These are phyloP conservation scores for Candida sakaeoensis DNA, from an alignment of 805 yeast species.

Conservation along the genomic window DNA sequence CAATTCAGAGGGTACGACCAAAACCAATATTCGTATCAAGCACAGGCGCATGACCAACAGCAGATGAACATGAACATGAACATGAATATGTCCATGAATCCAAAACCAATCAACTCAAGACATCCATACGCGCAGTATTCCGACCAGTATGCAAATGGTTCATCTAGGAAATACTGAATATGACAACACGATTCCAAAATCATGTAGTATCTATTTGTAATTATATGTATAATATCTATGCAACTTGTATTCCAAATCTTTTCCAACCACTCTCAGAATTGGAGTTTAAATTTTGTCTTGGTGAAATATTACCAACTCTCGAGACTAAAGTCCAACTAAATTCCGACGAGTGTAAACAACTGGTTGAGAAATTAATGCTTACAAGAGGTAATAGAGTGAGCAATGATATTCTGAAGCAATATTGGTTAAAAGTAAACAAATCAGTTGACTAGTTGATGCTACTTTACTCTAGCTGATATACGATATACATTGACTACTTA, in stretches of 20 bases:
- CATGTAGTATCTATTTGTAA: conserved; percentile 6
- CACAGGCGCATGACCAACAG: conserved; percentile 7
- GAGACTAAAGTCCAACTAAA: conserved; percentile 13
- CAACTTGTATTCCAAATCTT: no score
- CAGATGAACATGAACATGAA: no score
- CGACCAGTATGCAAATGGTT: conserved; percentile 6
- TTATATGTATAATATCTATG: no score
- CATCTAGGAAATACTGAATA: conserved; percentile 4
- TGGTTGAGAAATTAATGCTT: conserved; percentile 52
- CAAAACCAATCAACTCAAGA: conserved; percentile 4
- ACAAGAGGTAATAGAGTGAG: conserved; percentile 67
- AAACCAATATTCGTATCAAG: conserved; percentile 11
- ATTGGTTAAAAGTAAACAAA: conserved; percentile 65
- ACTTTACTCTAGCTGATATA: no score
- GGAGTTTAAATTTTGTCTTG: conserved; percentile 46
- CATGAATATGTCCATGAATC: no score
- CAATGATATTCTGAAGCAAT: conserved; percentile 52
- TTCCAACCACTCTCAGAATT: no score
- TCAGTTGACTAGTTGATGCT: conserved; percentile 48
- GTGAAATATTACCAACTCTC: conserved; percentile 9
- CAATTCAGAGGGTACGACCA: conserved; percentile 9
- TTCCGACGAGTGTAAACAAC: conserved; percentile 32
- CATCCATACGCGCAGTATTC: conserved; percentile 10
- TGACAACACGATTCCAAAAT: background rate
- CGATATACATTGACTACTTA: no score